Base-by-base conservation (phyloP, 768 basidiomycete species). In the Xerocomellus amylosporus region DNA sequence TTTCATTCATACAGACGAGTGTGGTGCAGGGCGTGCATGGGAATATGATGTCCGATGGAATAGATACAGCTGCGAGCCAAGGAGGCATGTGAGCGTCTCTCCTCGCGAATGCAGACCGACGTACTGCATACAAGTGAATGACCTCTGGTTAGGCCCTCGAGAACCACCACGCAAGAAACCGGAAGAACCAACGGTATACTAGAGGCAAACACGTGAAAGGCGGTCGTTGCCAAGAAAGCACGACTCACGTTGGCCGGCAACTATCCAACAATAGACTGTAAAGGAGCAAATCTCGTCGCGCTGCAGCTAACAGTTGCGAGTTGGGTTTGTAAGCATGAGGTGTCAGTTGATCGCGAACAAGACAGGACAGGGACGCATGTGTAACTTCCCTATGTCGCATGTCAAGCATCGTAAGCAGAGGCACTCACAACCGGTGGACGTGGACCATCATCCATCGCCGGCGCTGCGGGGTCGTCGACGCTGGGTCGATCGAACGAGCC, bases 111-210 rank as follows among this genome's bases (percentile, higher is more conserved):
- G 46, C 10, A 15, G 45, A 46, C 14, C 12, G 43, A 55, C 62
- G 40, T 41, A 60, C 64, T 15, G 54, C 33, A n/a, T n/a, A n/a
- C n/a, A n/a, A n/a, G n/a, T n/a, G n/a, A 37, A 22, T 49, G 57
- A 24, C 61, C 59, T 58, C 58, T 51, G 45, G 37, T 40, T 47
- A 71, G 58, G 61, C 56, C 58, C 61, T 63, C 55, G 58, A 58
- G 33, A 70, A 50, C 68, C 62, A 63, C 45, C 51, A 30, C 8
- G 28, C 56, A 43, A 68, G 49, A 54, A 61, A 37, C 58, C 39
- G 57, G 39, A 67, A 53, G 42, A 70, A 22, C 64, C 61, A 70
- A 47, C 31, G 58, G 8, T 31, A 60, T 28, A 70, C 70, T 72
- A 14, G 45, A 40, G 1, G 6, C n/a, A 10, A 30, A 9, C 36